phyloP scores from a whole-genome alignment of 1,284 basidiomycete genomes.

The Cryptococcus deneoformans region DNA sequence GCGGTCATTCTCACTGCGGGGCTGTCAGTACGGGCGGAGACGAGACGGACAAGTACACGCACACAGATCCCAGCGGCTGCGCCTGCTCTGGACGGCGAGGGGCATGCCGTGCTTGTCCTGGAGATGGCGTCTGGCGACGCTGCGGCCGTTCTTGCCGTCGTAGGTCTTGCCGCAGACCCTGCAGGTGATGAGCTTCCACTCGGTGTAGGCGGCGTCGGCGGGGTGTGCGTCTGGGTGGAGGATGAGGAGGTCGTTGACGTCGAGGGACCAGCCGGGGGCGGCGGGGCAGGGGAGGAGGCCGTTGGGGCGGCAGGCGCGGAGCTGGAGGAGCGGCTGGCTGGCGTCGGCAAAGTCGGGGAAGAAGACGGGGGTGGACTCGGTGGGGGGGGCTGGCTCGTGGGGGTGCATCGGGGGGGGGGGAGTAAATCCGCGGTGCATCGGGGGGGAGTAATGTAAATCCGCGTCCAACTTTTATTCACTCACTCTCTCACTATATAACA shows the following conservation, averaged over 20 bases:
- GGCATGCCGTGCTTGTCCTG: slow-evolving; percentile 58
- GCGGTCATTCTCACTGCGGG: too few relatives aligned
- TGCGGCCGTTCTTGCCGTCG: slow-evolving; percentile 55
- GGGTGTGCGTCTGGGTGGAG: slow-evolving; percentile 20
- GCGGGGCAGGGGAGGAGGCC: slow-evolving; percentile 3
- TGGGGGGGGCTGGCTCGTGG: too few relatives aligned
- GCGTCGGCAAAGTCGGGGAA: slow-evolving; percentile 4
- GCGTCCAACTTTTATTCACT: too few relatives aligned
- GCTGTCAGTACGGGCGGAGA: too few relatives aligned
- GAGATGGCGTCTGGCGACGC: slow-evolving; percentile 56
- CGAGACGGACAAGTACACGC: too few relatives aligned
- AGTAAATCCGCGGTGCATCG: too few relatives aligned
- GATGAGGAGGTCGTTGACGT: slow-evolving; percentile 33
- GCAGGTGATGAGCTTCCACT: slow-evolving; percentile 34
- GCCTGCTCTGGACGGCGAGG: slow-evolving; percentile 52
- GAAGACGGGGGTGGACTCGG: neutral
- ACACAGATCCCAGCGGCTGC: slow-evolving; percentile 57
- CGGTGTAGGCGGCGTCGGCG: neutral
- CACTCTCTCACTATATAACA: slow-evolving; percentile 33
- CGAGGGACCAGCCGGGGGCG: slow-evolving; percentile 20
- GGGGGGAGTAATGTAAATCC: too few relatives aligned
- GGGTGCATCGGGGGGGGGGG: too few relatives aligned
- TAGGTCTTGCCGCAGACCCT: slow-evolving; percentile 49
- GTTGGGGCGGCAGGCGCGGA: slow-evolving; percentile 3
- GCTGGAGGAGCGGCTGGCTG: slow-evolving; percentile 9